A percentile compares a stretch with the other conserved stretches of the same genome.
Conservation (phyloP, 306 rosid genomes). For the Clitoria ternatea region DNA sequence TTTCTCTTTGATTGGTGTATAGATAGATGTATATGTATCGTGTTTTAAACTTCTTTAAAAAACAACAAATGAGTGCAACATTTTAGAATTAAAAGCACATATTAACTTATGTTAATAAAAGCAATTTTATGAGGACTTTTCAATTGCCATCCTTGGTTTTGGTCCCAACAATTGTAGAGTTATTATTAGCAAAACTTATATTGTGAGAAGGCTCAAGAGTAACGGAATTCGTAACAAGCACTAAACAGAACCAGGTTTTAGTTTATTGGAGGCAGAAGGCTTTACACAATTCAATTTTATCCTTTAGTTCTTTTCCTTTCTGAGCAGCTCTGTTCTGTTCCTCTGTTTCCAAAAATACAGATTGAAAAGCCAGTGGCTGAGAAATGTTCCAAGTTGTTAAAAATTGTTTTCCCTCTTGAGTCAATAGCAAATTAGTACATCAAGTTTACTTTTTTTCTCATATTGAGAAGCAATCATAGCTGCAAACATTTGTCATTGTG, state of each 20-base stretch:
- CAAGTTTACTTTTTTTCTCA: neutral
- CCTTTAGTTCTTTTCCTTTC: neutral
- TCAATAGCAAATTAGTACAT: neutral
- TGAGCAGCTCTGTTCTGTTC: neutral
- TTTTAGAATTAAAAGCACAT: neutral
- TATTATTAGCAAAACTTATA: neutral
- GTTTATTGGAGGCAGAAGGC: neutral
- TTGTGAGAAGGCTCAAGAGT: neutral
- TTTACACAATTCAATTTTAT: neutral
- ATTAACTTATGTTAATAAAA: neutral
- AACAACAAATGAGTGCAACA: neutral
- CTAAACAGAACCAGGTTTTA: neutral
- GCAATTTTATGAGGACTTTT: neutral
- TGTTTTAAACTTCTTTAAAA: neutral
- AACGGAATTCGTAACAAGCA: neutral
- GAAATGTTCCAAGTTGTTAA: neutral
- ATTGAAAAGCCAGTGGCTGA: neutral
- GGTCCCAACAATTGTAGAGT: neutral
- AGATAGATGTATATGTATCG: neutral
- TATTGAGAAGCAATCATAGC: neutral
- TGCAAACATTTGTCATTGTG: neutral
- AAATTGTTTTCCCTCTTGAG: neutral
- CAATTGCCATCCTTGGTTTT: neutral
- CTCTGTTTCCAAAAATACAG: neutral
- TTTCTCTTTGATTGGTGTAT: neutral